Base-by-base conservation (phyloP, 805 yeast genomes). In the Ogataea methanolica region DNA sequence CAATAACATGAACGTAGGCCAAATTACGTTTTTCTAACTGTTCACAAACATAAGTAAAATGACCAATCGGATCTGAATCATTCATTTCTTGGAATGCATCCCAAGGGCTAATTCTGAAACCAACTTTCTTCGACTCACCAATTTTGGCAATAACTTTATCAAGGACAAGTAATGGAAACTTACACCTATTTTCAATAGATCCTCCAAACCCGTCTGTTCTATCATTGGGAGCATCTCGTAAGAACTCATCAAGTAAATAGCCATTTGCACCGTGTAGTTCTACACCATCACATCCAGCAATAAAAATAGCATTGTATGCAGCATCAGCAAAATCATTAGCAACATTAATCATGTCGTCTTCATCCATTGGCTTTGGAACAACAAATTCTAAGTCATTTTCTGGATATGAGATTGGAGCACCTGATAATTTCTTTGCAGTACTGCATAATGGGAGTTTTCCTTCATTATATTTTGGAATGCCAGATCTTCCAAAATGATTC, bases 151-250 rank as follows among this genome's bases (percentile, higher is more conserved):
- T 54, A 14, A 73, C 62, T 6, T 73, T 74, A 47, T 72, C 76
- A 21, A 66, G 41, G 9, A 69, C 36, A 43, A 62, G 70, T 41
- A 71, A 50, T 2, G 60, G 55, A 39, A 71, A 63, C 46, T 67
- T 59, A 23, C 63, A 59, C 52, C 76, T 61, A 45, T 71, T 71
- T 45, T 70, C 75, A 43, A 71, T 66, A 62, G 42, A 68, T 4
- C 82, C 83, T 51, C 83, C 84, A 52, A 78, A 79, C 54, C 75
- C 70, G 59, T 79, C 84, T 5, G 73, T 71, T 65, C 75, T 60
- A 17, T 57, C 23, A 51, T 72, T 71, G 33, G 66, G 58, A 39
- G 56, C 48, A 21, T 67, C 65, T 22, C 67, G 64, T 36, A 70
- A 46, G 48, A 72, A 71, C 42, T 66, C 67, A 46, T 72, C 73